Evolutionary conservation across 2,329 filamentous ascomycete species (phyloP).

Genomic region (Penicillium sp.): DNA sequence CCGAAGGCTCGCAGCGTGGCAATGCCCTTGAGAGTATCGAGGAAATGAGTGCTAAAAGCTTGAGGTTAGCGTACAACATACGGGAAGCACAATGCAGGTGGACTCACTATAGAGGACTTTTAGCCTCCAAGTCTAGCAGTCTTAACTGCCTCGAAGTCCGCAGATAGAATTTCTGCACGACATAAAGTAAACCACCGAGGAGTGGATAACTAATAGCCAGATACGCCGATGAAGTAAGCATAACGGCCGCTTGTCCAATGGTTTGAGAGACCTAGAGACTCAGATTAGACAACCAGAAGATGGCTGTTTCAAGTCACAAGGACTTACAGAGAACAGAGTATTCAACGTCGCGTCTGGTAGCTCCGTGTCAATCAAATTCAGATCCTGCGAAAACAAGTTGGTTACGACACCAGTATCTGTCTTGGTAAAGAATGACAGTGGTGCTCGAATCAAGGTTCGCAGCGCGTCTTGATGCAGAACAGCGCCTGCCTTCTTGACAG

Average conservation of each 20-base stretch:
- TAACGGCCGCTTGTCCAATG: constrained; percentile 25
- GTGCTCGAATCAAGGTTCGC: constrained; percentile 28
- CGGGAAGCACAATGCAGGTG: no score
- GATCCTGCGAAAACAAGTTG: constrained; percentile 53
- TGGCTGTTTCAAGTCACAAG: background rate
- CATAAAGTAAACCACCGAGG: background rate
- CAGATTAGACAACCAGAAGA: constrained; percentile 5
- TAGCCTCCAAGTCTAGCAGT: constrained; percentile 3
- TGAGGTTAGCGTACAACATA: no score
- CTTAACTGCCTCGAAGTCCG: constrained; percentile 1
- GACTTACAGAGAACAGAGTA: background rate
- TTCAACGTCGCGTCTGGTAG: constrained; percentile 21
- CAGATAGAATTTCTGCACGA: constrained; percentile 2
- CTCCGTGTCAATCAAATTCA: constrained; percentile 49
- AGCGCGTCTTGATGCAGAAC: constrained; percentile 26
- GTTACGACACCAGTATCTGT: constrained; percentile 48
- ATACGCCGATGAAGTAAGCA: constrained; percentile 25
- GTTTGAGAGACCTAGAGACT: constrained; percentile 16
- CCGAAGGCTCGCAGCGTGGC: background rate
- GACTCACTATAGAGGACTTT: background rate
- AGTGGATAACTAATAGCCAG: constrained; percentile 21
- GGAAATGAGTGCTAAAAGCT: background rate
- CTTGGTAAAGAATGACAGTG: constrained; percentile 45
- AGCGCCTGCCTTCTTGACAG: constrained; percentile 21
- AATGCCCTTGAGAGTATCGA: constrained; percentile 1